Conservation (phyloP, 1,139 yeast genomes). For the Kazachstania sp. region DNA sequence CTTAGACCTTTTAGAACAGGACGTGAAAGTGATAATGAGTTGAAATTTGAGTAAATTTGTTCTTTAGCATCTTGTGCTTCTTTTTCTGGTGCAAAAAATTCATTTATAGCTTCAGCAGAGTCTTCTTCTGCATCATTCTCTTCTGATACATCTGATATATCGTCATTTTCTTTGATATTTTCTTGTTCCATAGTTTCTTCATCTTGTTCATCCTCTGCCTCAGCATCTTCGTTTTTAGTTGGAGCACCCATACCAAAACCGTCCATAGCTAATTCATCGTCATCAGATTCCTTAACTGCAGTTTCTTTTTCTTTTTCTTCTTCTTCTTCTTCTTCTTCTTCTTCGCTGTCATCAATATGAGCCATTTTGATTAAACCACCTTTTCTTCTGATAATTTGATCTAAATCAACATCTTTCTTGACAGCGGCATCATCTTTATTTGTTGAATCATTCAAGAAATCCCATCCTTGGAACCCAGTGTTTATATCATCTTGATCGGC, state of each 20-base stretch:
- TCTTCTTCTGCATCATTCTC: constrained; percentile 35
- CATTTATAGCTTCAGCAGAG: constrained; percentile 62
- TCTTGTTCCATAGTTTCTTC: too few species aligned
- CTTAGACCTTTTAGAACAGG: constrained; percentile 81
- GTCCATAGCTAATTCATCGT: constrained; percentile 55
- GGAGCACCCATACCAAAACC: constrained; percentile 66
- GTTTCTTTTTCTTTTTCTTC: constrained; percentile 31
- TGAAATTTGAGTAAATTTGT: constrained; percentile 55
- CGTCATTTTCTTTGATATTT: constrained; percentile 30
- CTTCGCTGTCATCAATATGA: constrained; percentile 36
- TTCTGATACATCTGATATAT: constrained; percentile 29
- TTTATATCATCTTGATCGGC: constrained; percentile 49
- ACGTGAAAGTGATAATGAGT: constrained; percentile 72
- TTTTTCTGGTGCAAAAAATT: constrained; percentile 53
- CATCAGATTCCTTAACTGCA: constrained; percentile 35
- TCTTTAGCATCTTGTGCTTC: constrained; percentile 41
- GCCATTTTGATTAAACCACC: constrained; percentile 61
- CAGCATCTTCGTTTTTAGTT: constrained; percentile 29
- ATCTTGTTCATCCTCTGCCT: constrained; percentile 23
- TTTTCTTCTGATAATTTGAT: constrained; percentile 71
- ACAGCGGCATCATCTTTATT: constrained; percentile 16
- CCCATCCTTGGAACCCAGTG: constrained; percentile 68
- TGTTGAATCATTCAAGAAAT: constrained; percentile 49
- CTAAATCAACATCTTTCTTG: constrained; percentile 71
- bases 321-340: constrained; percentile 33